Conservation (phyloP, 495 filamentous ascomycete species). For the Zalerion maritima region DNA sequence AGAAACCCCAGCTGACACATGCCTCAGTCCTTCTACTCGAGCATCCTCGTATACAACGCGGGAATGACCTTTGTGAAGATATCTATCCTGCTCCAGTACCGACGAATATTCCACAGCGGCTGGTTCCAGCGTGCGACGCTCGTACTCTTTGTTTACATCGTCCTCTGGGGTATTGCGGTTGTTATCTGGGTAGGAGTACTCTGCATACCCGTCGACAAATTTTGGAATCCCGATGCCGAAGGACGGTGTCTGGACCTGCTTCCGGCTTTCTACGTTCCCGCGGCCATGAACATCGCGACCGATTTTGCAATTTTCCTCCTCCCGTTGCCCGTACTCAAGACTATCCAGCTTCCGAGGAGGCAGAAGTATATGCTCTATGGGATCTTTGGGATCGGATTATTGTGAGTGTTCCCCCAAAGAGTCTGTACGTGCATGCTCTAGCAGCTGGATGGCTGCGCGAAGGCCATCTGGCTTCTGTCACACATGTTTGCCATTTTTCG, state of each 20-base stretch:
- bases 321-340: constrained; percentile 12
- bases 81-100: constrained; percentile 21
- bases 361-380: constrained; percentile 14
- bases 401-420: constrained; percentile 12
- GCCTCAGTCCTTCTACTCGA: constrained; percentile 16
- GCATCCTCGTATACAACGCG: constrained; percentile 20
- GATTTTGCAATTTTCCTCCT: constrained; percentile 13
- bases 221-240: constrained; percentile 17
- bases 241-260: constrained; percentile 17
- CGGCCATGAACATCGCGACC: constrained; percentile 19
- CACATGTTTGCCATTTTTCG: too few species aligned
- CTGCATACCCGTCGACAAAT: constrained; percentile 17
- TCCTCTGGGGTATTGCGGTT: constrained; percentile 14
- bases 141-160: constrained; percentile 12
- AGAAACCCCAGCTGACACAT: too few species aligned
- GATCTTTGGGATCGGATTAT: constrained; percentile 13
- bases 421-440: too few species aligned
- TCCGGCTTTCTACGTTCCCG: constrained; percentile 25
- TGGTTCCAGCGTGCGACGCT: constrained; percentile 10
- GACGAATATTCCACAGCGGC: constrained; percentile 14
- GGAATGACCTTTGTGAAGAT: constrained; percentile 16
- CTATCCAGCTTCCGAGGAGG: constrained; percentile 11
- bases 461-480: too few species aligned
- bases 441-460: too few species aligned
- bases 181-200: constrained; percentile 12